Base-by-base conservation (phyloP, 331 rosid genomes). In the Stylosanthes scabra region DNA sequence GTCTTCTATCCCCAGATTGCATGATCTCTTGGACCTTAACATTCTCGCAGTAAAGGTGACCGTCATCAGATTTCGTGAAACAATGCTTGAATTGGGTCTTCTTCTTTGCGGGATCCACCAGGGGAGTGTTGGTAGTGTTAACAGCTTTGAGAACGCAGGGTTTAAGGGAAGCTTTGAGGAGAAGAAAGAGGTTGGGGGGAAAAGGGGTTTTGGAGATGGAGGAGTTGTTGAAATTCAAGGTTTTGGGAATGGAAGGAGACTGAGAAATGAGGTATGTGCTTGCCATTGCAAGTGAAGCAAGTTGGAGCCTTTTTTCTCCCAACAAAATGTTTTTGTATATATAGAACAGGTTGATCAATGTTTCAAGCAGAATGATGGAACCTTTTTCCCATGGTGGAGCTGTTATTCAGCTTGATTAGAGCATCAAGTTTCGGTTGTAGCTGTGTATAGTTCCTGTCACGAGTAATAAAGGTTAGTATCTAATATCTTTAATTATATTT, bases 11-110 rank as follows among this genome's bases (percentile, higher is more conserved):
- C 15, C 83, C 86, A 5, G 90, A 67, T 1, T 88, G 92, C 88
- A 90, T 84, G 74, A 91, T 84, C 27, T 91, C 94, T 75, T 91
- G 88, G 51, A 90, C 90, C 80, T 86, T 90, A 65, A 84, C 63
- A 11, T 80, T 87, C 82, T 90, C 93, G 46, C 93, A 90, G 59
- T 70, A 80, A 52, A 90, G 84, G 61, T 79, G 86, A 70, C 96
- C 96, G 86, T 90, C 96, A 2, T 87, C 66, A 65, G 80, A 80
- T 78, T 88, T 90, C 68, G 88, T 34, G 84, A 90, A 88, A 81
- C 96, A 90, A 59, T 90, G 91, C 72, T 80, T 59, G 16, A 90
- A 81, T 25, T 79, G 58, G 39, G 83, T 28, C 8, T 4, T 49
- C 10, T 80, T 56, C 64, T 67, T 68, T 31, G 37, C 37, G 11